Base-by-base conservation (phyloP, 2,329 filamentous ascomycete species). In the Albifimbria verrucaria region DNA sequence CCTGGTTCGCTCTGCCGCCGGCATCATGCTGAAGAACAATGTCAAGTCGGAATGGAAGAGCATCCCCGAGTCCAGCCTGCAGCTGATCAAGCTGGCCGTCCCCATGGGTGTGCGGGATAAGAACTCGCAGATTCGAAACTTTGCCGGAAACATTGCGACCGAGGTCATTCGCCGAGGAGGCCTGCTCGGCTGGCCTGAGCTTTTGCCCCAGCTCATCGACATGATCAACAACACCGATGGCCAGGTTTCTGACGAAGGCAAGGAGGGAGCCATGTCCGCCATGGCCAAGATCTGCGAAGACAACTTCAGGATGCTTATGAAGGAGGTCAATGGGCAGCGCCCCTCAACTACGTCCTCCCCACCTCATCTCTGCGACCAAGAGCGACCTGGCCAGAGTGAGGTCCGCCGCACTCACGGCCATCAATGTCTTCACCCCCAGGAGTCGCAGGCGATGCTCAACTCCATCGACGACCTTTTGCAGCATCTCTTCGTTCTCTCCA, bases 271-370 rank as follows among this genome's bases (percentile, higher is more conserved):
- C 61, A 96, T 97, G 89, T 85, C 89, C 48, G 92, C 94, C 47
- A 79, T 99, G 71, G 78, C 88, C 68, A 97, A 97, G 77, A 92
- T 99, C 56, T 99, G 94, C 72, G 94, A 99, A 72, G 94, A 99
- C 73, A 97, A 96, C 74, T 87, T 85, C 65, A 91, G 89, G 67
- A 80, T 90, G 54, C 77, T 99, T 51, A 91, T 96, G 72, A 86
- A 87, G 62, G 90, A 96, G 58, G 90, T 96, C 68, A 86, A 92
- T 65, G 91, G 92, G 55, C 88, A 97, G 71, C 83, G 92, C 52
- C 94, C 94, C 82, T 97, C 55, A 88, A 89, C 68, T 88, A 92
- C 63, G 85, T 99, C 87, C 97, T 48, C 94, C 94, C 11, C 93
- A 95, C 72, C 81, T 99, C 55, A 85, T 99, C 61, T 83, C 92